Conservation (phyloP, 176 grass and related monocot species). For the Phyllostachys edulis region DNA sequence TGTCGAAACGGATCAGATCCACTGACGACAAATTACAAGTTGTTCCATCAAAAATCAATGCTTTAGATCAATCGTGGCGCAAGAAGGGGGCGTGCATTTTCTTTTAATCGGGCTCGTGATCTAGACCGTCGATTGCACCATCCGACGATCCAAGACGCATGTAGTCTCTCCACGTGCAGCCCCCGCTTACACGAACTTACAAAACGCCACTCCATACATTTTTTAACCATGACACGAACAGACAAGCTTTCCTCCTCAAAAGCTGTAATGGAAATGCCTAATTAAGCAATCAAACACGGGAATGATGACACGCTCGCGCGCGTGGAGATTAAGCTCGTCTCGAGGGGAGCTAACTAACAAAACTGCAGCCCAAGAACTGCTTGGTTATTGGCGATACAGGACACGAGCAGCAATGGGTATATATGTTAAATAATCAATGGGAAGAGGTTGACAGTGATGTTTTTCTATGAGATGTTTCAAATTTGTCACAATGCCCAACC, state of each 20-base stretch:
- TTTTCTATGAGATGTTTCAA: neutral
- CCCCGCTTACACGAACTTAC: neutral
- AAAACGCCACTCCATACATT: neutral
- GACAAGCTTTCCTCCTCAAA: slow-evolving; percentile 49
- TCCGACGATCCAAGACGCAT: neutral
- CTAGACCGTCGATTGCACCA: neutral
- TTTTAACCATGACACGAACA: slow-evolving; percentile 37
- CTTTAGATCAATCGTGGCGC: neutral
- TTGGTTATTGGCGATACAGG: slow-evolving; percentile 22
- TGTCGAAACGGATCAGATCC: neutral
- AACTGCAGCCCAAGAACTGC: slow-evolving; percentile 20
- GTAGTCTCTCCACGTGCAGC: neutral
- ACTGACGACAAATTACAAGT: neutral
- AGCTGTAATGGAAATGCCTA: slow-evolving; percentile 41
- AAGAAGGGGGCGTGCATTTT: neutral
- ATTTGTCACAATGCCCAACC: slow-evolving; percentile 17
- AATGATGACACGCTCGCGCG: slow-evolving; percentile 32
- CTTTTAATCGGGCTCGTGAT: neutral
- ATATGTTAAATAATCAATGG: slow-evolving; percentile 23
- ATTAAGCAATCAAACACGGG: slow-evolving; percentile 40
- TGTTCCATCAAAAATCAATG: neutral
- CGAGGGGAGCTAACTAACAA: slow-evolving; percentile 10
- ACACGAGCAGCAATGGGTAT: slow-evolving; percentile 10
- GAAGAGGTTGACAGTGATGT: neutral
- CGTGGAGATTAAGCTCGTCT: slow-evolving; percentile 41